Evolutionary conservation across 2,329 filamentous ascomycete genomes (phyloP), one percentile per base, ranked within the genome.

Genomic region (Ilyonectria robusta): DNA sequence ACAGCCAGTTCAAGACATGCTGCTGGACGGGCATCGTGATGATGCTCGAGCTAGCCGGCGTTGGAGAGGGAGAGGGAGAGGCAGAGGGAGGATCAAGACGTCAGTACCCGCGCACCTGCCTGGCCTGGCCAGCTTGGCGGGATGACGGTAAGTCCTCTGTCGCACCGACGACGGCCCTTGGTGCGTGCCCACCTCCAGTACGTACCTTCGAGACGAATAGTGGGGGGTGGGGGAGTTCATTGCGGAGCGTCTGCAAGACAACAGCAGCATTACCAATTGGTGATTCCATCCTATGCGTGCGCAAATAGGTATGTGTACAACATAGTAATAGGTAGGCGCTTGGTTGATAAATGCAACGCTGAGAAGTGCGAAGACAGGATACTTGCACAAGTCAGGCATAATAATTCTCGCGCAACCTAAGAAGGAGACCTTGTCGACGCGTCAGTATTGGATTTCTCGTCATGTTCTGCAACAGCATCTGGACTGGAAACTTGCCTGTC

Each of bases 1-100:
- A 97, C 6, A 98, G 90, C 95, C 95, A 98, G 83, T 94, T 95
- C 77, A 98, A 87, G 68, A 97, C 92, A 83, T 94, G 93, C 81
- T 97, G 94, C 76, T 94, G 92, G 78, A 97, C 93, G 75, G 91
- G 89, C 86, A 90, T 90, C 66, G 77, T 84, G 77, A 57, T 33
- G 23, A 55, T 44, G 42, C 13, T 62, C 53, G n/a, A 21, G 58
- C 48, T 53, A 26, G 55, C 65, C 19, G 23, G 47, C 13, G 53
- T 58, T 59, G 55, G 26, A 23, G 50, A 31, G 35, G 47, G n/a
- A 26, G 40, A 46, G 33, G 26, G 33, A 37, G 8, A 23, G 29
- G 15, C 23, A 46, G 50, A 53, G 19, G 50, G 53, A 11, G 29
- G 21, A 50, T 50, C 42, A 26, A 21, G 53, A 57, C 15, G 33